Conservation (phyloP, 2,329 filamentous ascomycete genomes). For the Sporothrix pallida region DNA sequence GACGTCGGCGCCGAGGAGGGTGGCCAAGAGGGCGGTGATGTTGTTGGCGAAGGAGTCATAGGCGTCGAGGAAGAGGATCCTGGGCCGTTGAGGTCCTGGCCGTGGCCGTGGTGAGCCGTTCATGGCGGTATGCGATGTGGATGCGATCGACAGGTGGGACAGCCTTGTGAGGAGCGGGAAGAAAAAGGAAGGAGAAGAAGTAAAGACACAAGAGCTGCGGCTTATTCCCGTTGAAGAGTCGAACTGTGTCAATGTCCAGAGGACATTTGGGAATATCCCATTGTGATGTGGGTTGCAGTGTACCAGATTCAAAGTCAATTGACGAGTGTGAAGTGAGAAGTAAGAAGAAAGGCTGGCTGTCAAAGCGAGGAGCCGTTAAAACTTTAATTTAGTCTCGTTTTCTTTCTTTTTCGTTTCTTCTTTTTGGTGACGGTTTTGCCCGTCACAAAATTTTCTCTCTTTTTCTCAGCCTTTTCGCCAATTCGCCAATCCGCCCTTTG, state of each 20-base stretch:
- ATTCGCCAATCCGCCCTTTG: too few species aligned
- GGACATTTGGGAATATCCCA: background rate
- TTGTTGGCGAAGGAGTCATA: conserved; percentile 98
- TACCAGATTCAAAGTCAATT: background rate
- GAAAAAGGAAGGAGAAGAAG: background rate
- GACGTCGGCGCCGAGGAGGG: conserved; percentile 70
- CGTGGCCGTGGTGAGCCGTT: background rate
- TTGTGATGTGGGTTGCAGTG: background rate
- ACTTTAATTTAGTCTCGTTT: background rate
- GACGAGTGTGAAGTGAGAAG: background rate
- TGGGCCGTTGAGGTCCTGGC: conserved; percentile 20
- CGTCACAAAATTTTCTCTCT: conserved; percentile 2
- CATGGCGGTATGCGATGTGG: background rate
- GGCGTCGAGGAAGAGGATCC: conserved; percentile 88
- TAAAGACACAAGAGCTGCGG: too few species aligned
- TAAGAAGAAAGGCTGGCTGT: background rate
- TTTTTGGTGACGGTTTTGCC: background rate
- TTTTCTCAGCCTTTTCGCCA: background rate
- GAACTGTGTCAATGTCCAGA: background rate
- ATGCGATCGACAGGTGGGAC: background rate
- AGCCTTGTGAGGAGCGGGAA: too few species aligned
- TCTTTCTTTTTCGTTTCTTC: background rate
- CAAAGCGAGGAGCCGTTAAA: background rate
- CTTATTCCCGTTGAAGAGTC: background rate
- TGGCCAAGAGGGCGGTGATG: conserved; percentile 80